These are phyloP conservation scores for Nicotiana knightiana DNA, from an alignment of 257 asterid species.

Conservation along the genomic window DNA sequence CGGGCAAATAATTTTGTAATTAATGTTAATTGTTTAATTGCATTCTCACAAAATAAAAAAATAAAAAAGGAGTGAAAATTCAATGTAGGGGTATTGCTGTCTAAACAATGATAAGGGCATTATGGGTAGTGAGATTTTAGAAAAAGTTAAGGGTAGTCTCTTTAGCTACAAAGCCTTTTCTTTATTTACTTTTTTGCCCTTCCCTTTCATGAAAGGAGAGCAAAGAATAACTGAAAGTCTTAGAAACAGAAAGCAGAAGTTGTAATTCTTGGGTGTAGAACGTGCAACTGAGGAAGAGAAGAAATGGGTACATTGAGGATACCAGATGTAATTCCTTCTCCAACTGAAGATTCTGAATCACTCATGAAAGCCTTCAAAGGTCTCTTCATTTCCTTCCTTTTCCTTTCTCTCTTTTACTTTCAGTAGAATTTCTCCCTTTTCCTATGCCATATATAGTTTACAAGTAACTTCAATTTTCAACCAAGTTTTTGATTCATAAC, in stretches of 20 bases:
- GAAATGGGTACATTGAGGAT: slow-evolving; percentile 50
- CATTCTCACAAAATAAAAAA: neutral
- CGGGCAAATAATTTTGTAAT: too few relatives aligned
- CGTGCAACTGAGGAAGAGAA: neutral
- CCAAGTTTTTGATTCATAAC: neutral
- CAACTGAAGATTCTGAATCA: slow-evolving; percentile 47
- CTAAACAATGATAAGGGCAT: neutral
- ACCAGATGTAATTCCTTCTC: slow-evolving; percentile 60
- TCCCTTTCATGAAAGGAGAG: neutral
- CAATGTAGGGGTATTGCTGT: neutral
- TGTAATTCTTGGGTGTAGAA: neutral
- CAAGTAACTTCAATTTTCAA: neutral
- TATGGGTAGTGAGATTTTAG: neutral
- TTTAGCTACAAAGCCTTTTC: neutral
- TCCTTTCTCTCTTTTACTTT: neutral
- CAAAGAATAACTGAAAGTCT: neutral
- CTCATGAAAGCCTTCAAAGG: slow-evolving; percentile 55
- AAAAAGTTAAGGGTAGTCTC: neutral
- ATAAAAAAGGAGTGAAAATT: neutral
- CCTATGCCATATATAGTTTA: neutral
- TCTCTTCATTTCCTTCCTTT: slow-evolving; percentile 6
- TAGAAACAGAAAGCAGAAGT: neutral
- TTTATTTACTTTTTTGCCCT: slow-evolving; percentile 1
- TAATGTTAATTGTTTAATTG: too few relatives aligned
- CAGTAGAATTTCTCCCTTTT: neutral